Conservation (phyloP, 148 eudicot genomes). For the Chenopodium album region DNA sequence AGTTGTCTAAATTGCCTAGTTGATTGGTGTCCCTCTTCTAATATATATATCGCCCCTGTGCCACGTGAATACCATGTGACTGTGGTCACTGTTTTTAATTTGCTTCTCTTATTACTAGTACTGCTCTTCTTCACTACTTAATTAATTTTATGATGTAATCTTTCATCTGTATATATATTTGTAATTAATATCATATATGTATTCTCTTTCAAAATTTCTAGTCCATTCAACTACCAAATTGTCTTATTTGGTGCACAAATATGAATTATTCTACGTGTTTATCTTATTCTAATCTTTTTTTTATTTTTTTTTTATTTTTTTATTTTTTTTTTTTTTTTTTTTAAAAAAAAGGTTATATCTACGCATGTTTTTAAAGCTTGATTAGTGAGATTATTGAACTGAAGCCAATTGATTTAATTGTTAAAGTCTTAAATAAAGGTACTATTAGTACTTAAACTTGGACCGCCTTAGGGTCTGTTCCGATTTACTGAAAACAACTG, state of each 20-base stretch:
- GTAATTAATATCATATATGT: not conserved
- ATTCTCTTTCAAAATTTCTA: not conserved
- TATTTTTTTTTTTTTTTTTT: no score
- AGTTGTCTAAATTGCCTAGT: slow-evolving; percentile 23
- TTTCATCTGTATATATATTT: slow-evolving; percentile 6
- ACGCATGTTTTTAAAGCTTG: no score
- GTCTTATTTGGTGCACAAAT: not conserved
- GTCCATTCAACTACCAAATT: not conserved
- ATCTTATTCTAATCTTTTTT: no score
- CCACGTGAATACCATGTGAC: slow-evolving; percentile 38
- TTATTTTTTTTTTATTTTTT: no score
- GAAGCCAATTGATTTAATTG: no score
- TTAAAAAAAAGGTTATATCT: no score
- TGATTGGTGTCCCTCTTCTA: slow-evolving; percentile 13
- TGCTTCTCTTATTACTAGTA: not conserved
- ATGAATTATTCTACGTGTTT: no score
- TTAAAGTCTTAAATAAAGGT: no score
- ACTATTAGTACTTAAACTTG: no score
- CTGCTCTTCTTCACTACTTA: slow-evolving; percentile 6
- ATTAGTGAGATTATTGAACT: no score
- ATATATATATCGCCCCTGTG: not conserved
- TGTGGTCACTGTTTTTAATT: slow-evolving; percentile 26
- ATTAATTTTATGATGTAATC: slow-evolving; percentile 16
- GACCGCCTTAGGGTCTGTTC: no score
- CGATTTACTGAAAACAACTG: no score